Evolutionary conservation across 805 yeast species (phyloP).

Genomic region (Clavispora fructus): DNA sequence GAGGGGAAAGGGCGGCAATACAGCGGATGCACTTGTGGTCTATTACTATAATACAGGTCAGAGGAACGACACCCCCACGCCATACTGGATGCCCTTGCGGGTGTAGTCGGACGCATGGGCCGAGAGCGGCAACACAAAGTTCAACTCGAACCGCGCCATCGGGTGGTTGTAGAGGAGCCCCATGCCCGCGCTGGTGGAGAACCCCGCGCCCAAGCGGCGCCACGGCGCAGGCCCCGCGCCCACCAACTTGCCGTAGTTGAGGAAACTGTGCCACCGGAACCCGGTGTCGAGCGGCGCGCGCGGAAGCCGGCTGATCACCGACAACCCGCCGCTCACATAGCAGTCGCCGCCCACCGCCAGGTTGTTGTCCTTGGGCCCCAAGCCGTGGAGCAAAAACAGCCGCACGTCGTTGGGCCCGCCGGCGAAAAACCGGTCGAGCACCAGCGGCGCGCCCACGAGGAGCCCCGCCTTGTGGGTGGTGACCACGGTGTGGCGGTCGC

Average conservation of each 20-base stretch:
- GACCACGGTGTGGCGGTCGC: conserved; percentile 17
- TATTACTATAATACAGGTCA: conserved; percentile 9
- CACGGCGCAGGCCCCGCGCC: conserved; percentile 9
- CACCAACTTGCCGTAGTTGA: conserved; percentile 45
- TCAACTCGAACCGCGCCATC: conserved; percentile 53
- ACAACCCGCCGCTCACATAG: conserved; percentile 42
- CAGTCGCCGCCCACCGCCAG: conserved; percentile 50
- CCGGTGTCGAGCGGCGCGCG: conserved; percentile 35
- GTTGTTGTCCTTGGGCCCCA: conserved; percentile 51
- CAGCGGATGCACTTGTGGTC: no score
- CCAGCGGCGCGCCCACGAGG: conserved; percentile 19
- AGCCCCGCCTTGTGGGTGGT: conserved; percentile 30
- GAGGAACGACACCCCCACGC: conserved; percentile 55
- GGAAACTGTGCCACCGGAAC: conserved; percentile 45
- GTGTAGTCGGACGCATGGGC: conserved; percentile 41
- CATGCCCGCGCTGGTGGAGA: conserved; percentile 40
- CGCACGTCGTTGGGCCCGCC: conserved; percentile 62
- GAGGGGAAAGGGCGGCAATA: no score
- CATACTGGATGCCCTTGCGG: conserved; percentile 54
- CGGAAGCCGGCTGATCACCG: conserved; percentile 42
- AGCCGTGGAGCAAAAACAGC: conserved; percentile 46
- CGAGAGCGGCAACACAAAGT: conserved; percentile 47
- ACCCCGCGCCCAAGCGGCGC: conserved; percentile 9
- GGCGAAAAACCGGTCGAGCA: conserved; percentile 48
- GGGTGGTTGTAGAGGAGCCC: conserved; percentile 54